phyloP scores from a whole-genome alignment of 306 rosid genomes.

The Fragaria iinumae region DNA sequence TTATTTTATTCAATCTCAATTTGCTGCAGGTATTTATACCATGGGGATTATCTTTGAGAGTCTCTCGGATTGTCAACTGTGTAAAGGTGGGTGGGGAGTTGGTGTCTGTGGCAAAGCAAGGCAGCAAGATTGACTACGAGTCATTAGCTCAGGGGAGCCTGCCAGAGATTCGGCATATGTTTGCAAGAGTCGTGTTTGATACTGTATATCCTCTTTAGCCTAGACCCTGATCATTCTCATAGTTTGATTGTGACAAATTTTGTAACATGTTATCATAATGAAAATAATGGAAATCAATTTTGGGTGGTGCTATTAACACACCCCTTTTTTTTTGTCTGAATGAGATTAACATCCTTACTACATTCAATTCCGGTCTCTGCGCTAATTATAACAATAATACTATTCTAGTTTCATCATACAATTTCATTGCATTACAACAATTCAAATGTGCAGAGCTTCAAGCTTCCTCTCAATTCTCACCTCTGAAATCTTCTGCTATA shows the following conservation, averaged over 20 bases:
- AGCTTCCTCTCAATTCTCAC: too few relatives aligned
- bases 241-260: conserved; percentile 15
- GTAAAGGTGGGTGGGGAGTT: conserved; percentile 23
- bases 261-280: too few relatives aligned
- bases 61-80: conserved; percentile 51
- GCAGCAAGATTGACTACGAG: conserved; percentile 48
- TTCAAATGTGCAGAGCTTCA: too few relatives aligned
- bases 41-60: conserved; percentile 50
- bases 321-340: too few relatives aligned
- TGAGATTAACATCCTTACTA: too few relatives aligned
- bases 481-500: too few relatives aligned
- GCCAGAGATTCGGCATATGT: conserved; percentile 56
- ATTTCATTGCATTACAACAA: too few relatives aligned
- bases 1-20: conserved; percentile 1
- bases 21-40: conserved; percentile 76
- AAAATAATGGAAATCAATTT: too few relatives aligned
- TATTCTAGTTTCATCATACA: too few relatives aligned
- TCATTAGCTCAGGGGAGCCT: conserved; percentile 49
- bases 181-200: conserved; percentile 75
- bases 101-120: conserved; percentile 47
- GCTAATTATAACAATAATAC: too few relatives aligned
- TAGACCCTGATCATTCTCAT: conserved; percentile 16
- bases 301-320: too few relatives aligned
- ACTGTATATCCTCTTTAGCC: conserved; percentile 57
- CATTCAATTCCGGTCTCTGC: too few relatives aligned